phyloP scores from a whole-genome alignment of 148 eudicot genomes.

The Nepenthes gracilis region DNA sequence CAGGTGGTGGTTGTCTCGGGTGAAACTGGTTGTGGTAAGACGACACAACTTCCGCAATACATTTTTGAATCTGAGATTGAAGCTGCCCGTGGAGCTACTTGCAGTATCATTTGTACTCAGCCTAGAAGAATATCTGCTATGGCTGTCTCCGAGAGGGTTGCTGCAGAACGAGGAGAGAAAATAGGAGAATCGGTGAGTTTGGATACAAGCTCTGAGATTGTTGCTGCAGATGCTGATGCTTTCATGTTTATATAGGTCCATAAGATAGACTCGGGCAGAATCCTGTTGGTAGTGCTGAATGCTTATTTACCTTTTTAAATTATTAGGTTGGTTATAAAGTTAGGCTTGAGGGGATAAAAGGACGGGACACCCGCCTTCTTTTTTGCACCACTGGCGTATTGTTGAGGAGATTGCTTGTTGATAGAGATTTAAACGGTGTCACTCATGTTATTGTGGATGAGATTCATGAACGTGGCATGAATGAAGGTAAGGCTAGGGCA shows the following conservation, averaged over 20 bases:
- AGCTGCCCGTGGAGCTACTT: slow-evolving; percentile 75
- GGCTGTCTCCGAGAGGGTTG: slow-evolving; percentile 96
- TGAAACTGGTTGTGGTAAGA: slow-evolving; percentile 98
- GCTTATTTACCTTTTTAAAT: slow-evolving; percentile 1
- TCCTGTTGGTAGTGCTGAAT: neutral
- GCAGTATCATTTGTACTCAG: slow-evolving; percentile 92
- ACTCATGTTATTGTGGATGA: slow-evolving; percentile 94
- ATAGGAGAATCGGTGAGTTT: slow-evolving; percentile 85
- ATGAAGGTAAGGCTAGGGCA: slow-evolving; percentile 59
- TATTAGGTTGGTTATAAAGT: slow-evolving; percentile 90
- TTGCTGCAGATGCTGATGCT: slow-evolving; percentile 4
- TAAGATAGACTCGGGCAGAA: no score
- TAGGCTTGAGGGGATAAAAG: slow-evolving; percentile 93
- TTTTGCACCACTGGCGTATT: slow-evolving; percentile 95
- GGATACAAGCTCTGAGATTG: slow-evolving; percentile 4
- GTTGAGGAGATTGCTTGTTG: slow-evolving; percentile 82
- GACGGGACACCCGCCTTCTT: slow-evolving; percentile 91
- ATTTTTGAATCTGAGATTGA: slow-evolving; percentile 90
- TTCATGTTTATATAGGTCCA: neutral
- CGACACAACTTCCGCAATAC: slow-evolving; percentile 97
- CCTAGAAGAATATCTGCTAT: slow-evolving; percentile 98
- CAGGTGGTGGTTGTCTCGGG: slow-evolving; percentile 96
- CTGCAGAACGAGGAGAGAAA: slow-evolving; percentile 91
- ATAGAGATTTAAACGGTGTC: slow-evolving; percentile 70
- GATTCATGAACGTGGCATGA: slow-evolving; percentile 99